Evolutionary conservation across 2,329 filamentous ascomycete genomes (phyloP).

Genomic region (Acrodontium crateriforme): DNA sequence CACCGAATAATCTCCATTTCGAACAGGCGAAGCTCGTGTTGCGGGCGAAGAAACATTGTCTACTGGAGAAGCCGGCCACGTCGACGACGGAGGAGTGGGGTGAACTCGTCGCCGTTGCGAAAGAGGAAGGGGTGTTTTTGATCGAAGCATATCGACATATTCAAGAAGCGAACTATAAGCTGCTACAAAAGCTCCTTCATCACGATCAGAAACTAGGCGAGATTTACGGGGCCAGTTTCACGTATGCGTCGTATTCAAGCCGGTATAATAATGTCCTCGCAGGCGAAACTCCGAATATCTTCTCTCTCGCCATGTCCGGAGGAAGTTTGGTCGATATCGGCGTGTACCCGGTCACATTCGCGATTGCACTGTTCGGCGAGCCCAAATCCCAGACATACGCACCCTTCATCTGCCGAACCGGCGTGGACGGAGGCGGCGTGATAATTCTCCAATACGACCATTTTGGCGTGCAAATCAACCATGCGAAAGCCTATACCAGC

Average conservation of each 20-base stretch:
- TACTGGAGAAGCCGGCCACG: slow-evolving; percentile 37
- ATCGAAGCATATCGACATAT: slow-evolving; percentile 38
- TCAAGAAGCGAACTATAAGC: slow-evolving; percentile 36
- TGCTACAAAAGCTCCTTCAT: slow-evolving; percentile 23
- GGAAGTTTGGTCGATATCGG: slow-evolving; percentile 36
- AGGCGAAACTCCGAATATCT: slow-evolving; percentile 35
- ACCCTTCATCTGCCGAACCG: slow-evolving; percentile 30
- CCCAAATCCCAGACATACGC: slow-evolving; percentile 29
- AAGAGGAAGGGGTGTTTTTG: slow-evolving; percentile 28
- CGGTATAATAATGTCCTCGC: slow-evolving; percentile 34
- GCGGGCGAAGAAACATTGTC: slow-evolving; percentile 32
- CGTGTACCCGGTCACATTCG: slow-evolving; percentile 34
- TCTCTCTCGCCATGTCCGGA: slow-evolving; percentile 33
- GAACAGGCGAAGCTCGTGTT: slow-evolving; percentile 31
- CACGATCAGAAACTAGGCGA: slow-evolving; percentile 27
- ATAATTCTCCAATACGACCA: slow-evolving; percentile 30
- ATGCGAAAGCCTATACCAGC: slow-evolving; percentile 32
- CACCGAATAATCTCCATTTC: slow-evolving; percentile 35
- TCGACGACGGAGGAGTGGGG: slow-evolving; percentile 29
- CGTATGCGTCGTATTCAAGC: slow-evolving; percentile 31
- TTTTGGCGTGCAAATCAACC: slow-evolving; percentile 31
- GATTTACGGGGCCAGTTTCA: slow-evolving; percentile 32
- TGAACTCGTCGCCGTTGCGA: slow-evolving; percentile 28
- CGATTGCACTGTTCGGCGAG: slow-evolving; percentile 33
- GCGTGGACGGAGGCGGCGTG: slow-evolving; percentile 33